These are phyloP conservation scores for Lentinus polychrous DNA, from an alignment of 1,284 basidiomycete genomes.

Conservation along the genomic window DNA sequence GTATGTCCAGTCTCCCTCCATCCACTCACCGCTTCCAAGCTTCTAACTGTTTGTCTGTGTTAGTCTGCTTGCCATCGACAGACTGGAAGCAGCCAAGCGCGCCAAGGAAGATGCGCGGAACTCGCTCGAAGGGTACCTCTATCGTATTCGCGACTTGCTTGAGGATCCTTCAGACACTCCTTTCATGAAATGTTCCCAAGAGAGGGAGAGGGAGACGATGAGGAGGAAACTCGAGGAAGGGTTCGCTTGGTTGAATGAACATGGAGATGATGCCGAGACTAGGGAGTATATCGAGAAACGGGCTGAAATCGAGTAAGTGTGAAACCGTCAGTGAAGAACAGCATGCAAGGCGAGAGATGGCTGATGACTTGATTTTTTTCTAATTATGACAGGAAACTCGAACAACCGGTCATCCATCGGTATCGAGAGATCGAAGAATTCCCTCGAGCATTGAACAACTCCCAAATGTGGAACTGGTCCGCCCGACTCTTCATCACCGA, in stretches of 20 bases:
- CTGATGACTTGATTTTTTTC: slow-evolving; percentile 7
- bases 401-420: slow-evolving; percentile 78
- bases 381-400: slow-evolving; percentile 64
- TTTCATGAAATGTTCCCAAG: slow-evolving; percentile 75
- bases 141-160: slow-evolving; percentile 82
- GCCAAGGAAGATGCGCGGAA: slow-evolving; percentile 89
- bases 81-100: slow-evolving; percentile 70
- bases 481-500: slow-evolving; percentile 77
- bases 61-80: slow-evolving; percentile 76
- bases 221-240: slow-evolving; percentile 61
- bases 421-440: slow-evolving; percentile 81
- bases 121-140: slow-evolving; percentile 87
- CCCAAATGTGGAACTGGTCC: slow-evolving; percentile 77
- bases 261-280: slow-evolving; percentile 81
- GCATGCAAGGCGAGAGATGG: not conserved
- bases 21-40: slow-evolving; percentile 3
- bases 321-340: too few relatives aligned
- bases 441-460: slow-evolving; percentile 68
- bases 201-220: slow-evolving; percentile 64
- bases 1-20: slow-evolving; percentile 33
- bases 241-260: slow-evolving; percentile 79
- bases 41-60: not conserved
- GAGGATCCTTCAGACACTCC: slow-evolving; percentile 59
- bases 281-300: slow-evolving; percentile 69
- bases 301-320: slow-evolving; percentile 76